Evolutionary conservation across 306 rosid species (phyloP).

Genomic region (Vigna hirtella): DNA sequence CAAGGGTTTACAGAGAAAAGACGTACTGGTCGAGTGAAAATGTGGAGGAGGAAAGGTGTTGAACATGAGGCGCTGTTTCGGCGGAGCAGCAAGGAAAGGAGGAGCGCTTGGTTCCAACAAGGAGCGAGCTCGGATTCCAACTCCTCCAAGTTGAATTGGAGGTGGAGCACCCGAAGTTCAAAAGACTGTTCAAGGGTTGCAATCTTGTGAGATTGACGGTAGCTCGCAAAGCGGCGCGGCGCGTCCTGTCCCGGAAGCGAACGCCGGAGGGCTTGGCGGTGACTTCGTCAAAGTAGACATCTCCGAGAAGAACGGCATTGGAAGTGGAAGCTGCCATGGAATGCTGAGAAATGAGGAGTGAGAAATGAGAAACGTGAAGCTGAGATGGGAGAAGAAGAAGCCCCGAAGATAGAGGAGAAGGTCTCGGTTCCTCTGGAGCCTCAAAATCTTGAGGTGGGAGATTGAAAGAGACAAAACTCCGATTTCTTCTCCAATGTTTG

Average conservation of each 20-base stretch:
- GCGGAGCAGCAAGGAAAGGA: slow-evolving; percentile 52
- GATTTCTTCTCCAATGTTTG: neutral
- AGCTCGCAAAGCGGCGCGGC: slow-evolving; percentile 48
- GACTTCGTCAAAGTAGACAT: slow-evolving; percentile 37
- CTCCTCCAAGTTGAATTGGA: slow-evolving; percentile 46
- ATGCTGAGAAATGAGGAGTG: neutral
- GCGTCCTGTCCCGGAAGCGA: slow-evolving; percentile 54
- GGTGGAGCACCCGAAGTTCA: slow-evolving; percentile 37
- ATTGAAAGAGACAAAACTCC: neutral
- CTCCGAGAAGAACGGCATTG: slow-evolving; percentile 57
- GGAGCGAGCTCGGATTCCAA: slow-evolving; percentile 36
- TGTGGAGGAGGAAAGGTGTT: slow-evolving; percentile 50
- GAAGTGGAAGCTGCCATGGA: slow-evolving; percentile 66
- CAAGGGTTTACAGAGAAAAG: neutral
- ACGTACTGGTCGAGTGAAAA: slow-evolving; percentile 55
- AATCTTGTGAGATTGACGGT: slow-evolving; percentile 57
- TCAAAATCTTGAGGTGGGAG: neutral
- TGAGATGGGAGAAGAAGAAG: neutral
- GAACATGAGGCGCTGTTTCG: slow-evolving; percentile 61
- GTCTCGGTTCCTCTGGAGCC: neutral
- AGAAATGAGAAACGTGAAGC: neutral
- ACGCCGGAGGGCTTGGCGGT: slow-evolving; percentile 55
- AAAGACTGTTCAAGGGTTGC: slow-evolving; percentile 36
- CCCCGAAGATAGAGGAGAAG: neutral
- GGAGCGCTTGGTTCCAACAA: slow-evolving; percentile 45